Evolutionary conservation across 2,329 filamentous ascomycete genomes (phyloP).

Genomic region (Lasiodiplodia sp.): DNA sequence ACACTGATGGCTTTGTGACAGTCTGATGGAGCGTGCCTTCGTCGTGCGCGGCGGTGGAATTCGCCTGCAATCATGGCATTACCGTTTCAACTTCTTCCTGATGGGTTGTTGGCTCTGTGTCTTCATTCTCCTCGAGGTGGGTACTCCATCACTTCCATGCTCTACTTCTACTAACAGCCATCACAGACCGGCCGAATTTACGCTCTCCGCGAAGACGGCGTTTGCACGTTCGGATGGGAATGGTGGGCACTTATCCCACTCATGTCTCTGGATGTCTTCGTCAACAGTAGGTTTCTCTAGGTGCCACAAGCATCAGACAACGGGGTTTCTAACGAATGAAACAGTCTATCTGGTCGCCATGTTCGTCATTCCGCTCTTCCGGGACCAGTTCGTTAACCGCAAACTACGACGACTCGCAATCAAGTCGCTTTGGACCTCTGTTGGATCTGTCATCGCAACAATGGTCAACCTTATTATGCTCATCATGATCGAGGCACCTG

Average conservation of each 20-base stretch:
- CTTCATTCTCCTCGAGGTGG: slow-evolving; percentile 1
- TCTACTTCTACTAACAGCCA: not conserved
- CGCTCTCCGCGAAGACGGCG: not conserved
- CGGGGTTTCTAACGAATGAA: not conserved
- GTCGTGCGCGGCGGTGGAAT: slow-evolving; percentile 11
- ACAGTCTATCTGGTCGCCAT: slow-evolving; percentile 5
- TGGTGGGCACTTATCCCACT: slow-evolving; percentile 22
- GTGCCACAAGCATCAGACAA: no score
- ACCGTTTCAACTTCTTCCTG: slow-evolving; percentile 19
- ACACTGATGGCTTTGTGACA: not conserved
- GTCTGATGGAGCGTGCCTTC: slow-evolving; percentile 16
- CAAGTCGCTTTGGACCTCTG: not conserved
- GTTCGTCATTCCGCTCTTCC: slow-evolving; percentile 14
- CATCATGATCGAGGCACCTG: slow-evolving; percentile 13
- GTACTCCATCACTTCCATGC: accelerated
- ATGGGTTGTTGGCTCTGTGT: slow-evolving; percentile 10
- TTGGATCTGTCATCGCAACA: slow-evolving; percentile 7
- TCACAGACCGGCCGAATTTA: not conserved
- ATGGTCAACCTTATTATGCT: slow-evolving; percentile 14
- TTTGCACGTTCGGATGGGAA: slow-evolving; percentile 18
- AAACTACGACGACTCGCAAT: not conserved
- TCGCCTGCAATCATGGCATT: slow-evolving; percentile 8
- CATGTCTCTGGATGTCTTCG: slow-evolving; percentile 16
- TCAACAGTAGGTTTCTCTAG: not conserved
- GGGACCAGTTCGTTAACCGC: slow-evolving; percentile 3